Evolutionary conservation across 352 stramenopile species (phyloP), one percentile per base, ranked within the genome.

Genomic region (Pseudoperonospora humuli): DNA sequence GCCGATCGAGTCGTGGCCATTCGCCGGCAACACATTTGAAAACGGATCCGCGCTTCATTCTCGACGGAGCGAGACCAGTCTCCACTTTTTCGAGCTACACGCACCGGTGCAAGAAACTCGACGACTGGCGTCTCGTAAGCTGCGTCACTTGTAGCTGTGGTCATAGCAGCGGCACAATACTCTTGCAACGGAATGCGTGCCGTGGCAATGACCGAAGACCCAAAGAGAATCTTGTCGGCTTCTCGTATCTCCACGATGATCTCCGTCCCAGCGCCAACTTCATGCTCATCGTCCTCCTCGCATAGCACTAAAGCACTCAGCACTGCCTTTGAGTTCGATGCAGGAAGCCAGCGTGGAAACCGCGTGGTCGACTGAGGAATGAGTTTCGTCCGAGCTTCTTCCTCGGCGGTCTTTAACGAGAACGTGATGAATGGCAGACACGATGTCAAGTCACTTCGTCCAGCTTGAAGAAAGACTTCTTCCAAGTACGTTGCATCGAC

Each of bases 221-320:
- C 74, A 33, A 90, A 89, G 7, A 86, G 45, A 25, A 86, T 49
- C 23, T 69, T 76, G 39, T 87, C 76, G 11, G 68, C 57, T 59
- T 90, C 77, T 38, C 77, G 69, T 19, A 90, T 67, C 34, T 90
- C 68, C n/a, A 87, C 52, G 17, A 68, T 33, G 25, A 83, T 52
- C 17, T 67, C 45, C 31, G 53, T 49, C 15, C 53, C 43, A 9
- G 11, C 20, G n/a, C 52, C 53, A 26, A 71, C 45, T 10, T 50
- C 43, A 35, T 33, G 17, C 10, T 48, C 26, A 24, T 42, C 38
- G n/a, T 28, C 27, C 15, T 31, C 51, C 33, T 57, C 42, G 24
- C 29, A 53, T 20, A 57, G 24, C 18, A 73, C 55, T 9, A 70
- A 57, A 24, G 66, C 58, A 48, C 56, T 83, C 25, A 70, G 52